Conservation (phyloP, 2,329 filamentous ascomycete genomes). For the Cladosporium sp. region DNA sequence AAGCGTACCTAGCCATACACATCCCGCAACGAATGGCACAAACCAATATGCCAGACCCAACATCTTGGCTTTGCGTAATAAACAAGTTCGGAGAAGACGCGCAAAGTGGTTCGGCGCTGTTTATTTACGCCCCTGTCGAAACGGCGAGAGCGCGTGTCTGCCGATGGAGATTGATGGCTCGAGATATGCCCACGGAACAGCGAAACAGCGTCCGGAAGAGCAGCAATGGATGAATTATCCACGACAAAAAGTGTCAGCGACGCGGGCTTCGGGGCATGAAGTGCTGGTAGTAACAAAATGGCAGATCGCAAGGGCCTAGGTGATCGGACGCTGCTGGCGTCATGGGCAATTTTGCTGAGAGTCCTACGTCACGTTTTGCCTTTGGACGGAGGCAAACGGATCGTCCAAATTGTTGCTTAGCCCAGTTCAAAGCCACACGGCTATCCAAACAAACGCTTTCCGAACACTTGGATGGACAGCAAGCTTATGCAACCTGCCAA, state of each 20-base stretch:
- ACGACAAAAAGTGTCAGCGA: not conserved
- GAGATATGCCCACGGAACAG: not conserved
- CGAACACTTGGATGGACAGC: not conserved
- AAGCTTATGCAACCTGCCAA: slow-evolving; percentile 7
- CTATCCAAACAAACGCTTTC: not conserved
- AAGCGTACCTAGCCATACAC: slow-evolving; percentile 56
- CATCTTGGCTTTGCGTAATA: slow-evolving; percentile 30
- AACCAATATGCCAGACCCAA: slow-evolving; percentile 56
- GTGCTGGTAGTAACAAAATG: not conserved
- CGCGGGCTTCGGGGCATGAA: not conserved
- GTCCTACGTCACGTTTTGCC: slow-evolving; percentile 5
- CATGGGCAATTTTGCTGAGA: slow-evolving; percentile 15
- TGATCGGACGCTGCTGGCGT: not conserved
- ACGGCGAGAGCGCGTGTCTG: not conserved
- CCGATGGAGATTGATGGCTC: not conserved
- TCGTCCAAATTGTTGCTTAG: not conserved
- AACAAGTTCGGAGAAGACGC: not conserved
- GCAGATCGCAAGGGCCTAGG: not conserved
- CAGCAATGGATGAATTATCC: not conserved
- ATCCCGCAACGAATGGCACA: slow-evolving; percentile 67
- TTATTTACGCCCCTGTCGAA: slow-evolving; percentile 2
- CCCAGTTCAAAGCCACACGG: slow-evolving; percentile 1
- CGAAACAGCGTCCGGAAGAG: not conserved
- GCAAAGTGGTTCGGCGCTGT: not conserved
- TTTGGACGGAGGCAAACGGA: slow-evolving; percentile 10